Evolutionary conservation across 306 rosid species (phyloP).

Genomic region (Acmispon strigosus): DNA sequence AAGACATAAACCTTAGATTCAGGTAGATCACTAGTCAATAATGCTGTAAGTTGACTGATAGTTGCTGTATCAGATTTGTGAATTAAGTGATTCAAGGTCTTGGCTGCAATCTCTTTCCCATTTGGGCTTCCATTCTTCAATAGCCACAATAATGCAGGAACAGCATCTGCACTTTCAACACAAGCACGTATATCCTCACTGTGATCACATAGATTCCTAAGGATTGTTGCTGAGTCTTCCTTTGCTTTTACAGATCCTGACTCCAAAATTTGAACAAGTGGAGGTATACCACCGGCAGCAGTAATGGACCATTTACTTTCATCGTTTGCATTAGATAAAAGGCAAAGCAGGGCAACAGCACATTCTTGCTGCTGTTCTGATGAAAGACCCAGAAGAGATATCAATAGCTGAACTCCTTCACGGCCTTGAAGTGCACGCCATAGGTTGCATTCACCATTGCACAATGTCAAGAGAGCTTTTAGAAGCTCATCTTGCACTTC

Average conservation of each 20-base stretch:
- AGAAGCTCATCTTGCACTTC: conserved; percentile 95
- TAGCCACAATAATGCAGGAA: conserved; percentile 94
- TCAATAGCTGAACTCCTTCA: conserved; percentile 91
- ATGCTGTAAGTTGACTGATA: conserved; percentile 93
- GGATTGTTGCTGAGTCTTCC: conserved; percentile 96
- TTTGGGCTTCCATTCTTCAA: conserved; percentile 95
- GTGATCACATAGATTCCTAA: conserved; percentile 91
- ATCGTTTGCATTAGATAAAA: conserved; percentile 90
- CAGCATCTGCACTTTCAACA: conserved; percentile 99
- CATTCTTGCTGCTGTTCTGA: conserved; percentile 99
- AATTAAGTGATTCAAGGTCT: conserved; percentile 91
- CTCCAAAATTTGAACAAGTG: conserved; percentile 97
- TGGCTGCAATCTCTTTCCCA: conserved; percentile 97
- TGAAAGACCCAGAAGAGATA: conserved; percentile 93
- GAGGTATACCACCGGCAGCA: conserved; percentile 99
- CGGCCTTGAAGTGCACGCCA: conserved; percentile 97
- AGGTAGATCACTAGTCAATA: conserved; percentile 91
- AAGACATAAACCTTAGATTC: conserved; percentile 88
- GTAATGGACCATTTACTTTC: conserved; percentile 99
- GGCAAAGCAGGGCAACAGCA: conserved; percentile 90
- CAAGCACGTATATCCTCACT: conserved; percentile 99
- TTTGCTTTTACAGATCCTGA: conserved; percentile 92
- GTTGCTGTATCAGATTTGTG: conserved; percentile 96
- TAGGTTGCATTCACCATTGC: conserved; percentile 75
- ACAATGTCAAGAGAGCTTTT: conserved; percentile 73